Evolutionary conservation across 495 filamentous ascomycete species (phyloP).

Genomic region (Immersiella caudata): DNA sequence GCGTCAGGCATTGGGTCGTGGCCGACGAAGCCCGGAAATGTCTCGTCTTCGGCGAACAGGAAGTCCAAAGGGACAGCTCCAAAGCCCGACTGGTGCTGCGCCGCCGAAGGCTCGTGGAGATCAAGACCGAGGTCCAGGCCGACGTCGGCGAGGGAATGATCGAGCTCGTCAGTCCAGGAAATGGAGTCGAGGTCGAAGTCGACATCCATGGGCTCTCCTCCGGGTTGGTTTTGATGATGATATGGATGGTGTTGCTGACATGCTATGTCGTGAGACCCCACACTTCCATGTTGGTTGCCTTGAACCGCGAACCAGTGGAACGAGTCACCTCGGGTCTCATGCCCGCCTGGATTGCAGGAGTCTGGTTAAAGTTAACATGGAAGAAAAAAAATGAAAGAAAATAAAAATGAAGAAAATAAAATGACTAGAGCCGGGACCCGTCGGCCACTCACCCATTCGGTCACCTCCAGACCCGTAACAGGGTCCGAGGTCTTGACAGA

Average conservation of each 20-base stretch:
- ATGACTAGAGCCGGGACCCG: neutral
- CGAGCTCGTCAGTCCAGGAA: slow-evolving; percentile 28
- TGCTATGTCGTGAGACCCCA: neutral
- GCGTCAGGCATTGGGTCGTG: neutral
- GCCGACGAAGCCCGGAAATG: slow-evolving; percentile 15
- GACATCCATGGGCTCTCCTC: slow-evolving; percentile 21
- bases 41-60: slow-evolving; percentile 36
- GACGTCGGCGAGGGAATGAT: slow-evolving; percentile 10
- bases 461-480: neutral
- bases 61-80: slow-evolving; percentile 22
- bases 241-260: neutral
- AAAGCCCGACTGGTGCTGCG: neutral
- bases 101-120: neutral
- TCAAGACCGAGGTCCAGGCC: slow-evolving; percentile 11
- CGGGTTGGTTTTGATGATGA: neutral
- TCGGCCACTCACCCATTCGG: slow-evolving; percentile 3
- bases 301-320: slow-evolving; percentile 11
- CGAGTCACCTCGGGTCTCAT: neutral
- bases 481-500: neutral
- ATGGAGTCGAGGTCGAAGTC: slow-evolving; percentile 29
- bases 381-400: too few relatives aligned
- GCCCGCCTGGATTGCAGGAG: slow-evolving; percentile 9
- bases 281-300: neutral
- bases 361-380: neutral
- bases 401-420: neutral